Evolutionary conservation across 2,329 filamentous ascomycete genomes (phyloP), one percentile per base, ranked within the genome.

Genomic region (Cordyceps militaris): DNA sequence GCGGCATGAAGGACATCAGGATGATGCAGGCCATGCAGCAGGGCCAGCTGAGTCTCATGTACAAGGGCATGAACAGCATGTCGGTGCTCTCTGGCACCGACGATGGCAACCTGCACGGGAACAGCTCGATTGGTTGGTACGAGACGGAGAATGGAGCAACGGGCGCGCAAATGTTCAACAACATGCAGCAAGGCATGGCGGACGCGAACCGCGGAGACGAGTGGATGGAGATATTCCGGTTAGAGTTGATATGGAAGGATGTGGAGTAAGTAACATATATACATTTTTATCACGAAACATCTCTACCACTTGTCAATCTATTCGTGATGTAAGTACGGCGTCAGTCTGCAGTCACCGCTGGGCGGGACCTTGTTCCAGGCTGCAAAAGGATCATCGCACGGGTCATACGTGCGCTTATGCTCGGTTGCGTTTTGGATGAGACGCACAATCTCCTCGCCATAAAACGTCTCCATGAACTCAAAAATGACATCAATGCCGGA

Each of bases 1-100:
- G 59, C 1, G 10, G 50, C 3, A 67, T 70, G 63, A 68, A 65
- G 63, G 55, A 63, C 24, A 63, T 72, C 28, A 66, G 66, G 55
- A 65, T 68, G 62, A 62, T 66, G 61, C 65, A 66, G n/a, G 67
- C 69, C 3, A 66, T 72, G 66, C 65, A 71, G 10, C 69, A 69
- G 34, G 70, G 70, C 1, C 55, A 63, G 13, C 44, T 69, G 50
- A 68, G 71, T 14, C 52, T 72, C 28, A 67, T 70, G 64, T 73
- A 74, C 44, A 59, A 64, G 8, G 70, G 69, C 0, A 68, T 68
- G 62, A 65, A 70, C 34, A 58, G 66, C 2, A 65, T 69, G 21
- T 59, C 64, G 19, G 56, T 61, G 6, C 49, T 71, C 1, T 59
- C 62, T 4, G 71, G 65, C 3, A 64, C 62, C 0, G 67, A 63